Base-by-base conservation (phyloP, 176 grass and related monocot genomes). In the Hyparrhenia diplandra region DNA sequence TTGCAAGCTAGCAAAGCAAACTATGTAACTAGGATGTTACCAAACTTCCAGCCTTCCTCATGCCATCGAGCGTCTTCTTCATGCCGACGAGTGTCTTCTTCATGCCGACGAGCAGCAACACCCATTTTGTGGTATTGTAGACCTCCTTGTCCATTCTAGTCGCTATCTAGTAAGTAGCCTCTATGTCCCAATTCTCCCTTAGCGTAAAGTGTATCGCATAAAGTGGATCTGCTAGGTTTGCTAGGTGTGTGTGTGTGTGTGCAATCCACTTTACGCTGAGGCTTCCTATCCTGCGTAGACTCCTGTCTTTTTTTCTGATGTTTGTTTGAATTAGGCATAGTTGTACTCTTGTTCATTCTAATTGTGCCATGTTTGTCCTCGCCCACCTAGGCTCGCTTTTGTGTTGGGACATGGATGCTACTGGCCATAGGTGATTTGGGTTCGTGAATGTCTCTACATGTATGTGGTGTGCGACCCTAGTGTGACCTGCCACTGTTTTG, bases 91-190 rank as follows among this genome's bases (percentile, higher is more conserved):
- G 64, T 0, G 85, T 91, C 76, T 91, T 91, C 81, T 87, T n/a
- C n/a, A n/a, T n/a, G n/a, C n/a, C n/a, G n/a, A n/a, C n/a, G n/a
- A n/a, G n/a, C n/a, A n/a, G n/a, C 87, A 81, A 87, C 5, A 16
- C 13, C 5, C 5, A 6, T 13, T 2, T 7, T 5, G 0, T 0
- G 3, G 20, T n/a, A 2, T 43, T 16, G 10, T 80, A 76, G 35
- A 92, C 83, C 74, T 88, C 86, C 43, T 88, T 92, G 67, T 92
- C 90, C 28, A 79, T 92, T 1, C 86, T 86, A 0, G 90, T 92
- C 12, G 86, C 90, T 40, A 86, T 92, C 90, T 83, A 88, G 45
- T 86, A 88, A 0, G 86, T 86, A 1, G 36, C 86, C n/a, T 61
- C 55, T 1, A 80, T 92, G 18, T 83, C 86, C 11, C 90, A 54